These are phyloP conservation scores for Fusarium duplospermum DNA, from an alignment of 2,329 filamentous ascomycete species.

Conservation along the genomic window DNA sequence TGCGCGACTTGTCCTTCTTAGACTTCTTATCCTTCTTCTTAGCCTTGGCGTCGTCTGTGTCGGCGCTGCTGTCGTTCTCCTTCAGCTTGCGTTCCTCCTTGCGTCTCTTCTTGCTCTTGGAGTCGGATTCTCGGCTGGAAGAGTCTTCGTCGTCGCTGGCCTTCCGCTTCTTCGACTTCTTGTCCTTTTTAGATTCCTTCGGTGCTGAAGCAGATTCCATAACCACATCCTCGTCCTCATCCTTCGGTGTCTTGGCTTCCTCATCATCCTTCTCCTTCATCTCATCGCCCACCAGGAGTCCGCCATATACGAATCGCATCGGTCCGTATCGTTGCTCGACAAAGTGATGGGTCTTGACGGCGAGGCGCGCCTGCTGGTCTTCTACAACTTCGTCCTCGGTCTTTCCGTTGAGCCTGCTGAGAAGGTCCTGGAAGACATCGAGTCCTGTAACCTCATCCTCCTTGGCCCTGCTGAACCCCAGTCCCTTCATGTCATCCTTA, in stretches of 20 bases:
- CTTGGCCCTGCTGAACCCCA: conserved; percentile 83
- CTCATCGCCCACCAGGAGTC: conserved; percentile 72
- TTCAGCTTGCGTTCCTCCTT: conserved; percentile 53
- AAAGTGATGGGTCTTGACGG: conserved; percentile 79
- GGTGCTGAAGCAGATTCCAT: conserved; percentile 35
- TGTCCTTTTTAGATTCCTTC: conserved; percentile 53
- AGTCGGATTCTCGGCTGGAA: conserved; percentile 45
- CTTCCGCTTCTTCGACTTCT: conserved; percentile 64
- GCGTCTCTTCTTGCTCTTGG: conserved; percentile 52
- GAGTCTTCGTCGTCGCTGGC: conserved; percentile 51
- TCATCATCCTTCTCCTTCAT: conserved; percentile 55
- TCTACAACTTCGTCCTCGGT: conserved; percentile 77
- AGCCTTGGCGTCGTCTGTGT: conserved; percentile 33
- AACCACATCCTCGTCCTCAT: conserved; percentile 37
- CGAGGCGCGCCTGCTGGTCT: conserved; percentile 75
- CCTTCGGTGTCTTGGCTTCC: conserved; percentile 21
- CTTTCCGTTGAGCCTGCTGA: conserved; percentile 92
- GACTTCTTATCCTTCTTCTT: conserved; percentile 53
- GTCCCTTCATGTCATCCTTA: conserved; percentile 91
- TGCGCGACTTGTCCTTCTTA: conserved; percentile 55
- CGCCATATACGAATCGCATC: conserved; percentile 90
- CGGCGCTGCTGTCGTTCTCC: conserved; percentile 36
- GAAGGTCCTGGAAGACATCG: conserved; percentile 84
- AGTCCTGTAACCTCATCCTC: conserved; percentile 86
- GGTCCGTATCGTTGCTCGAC: conserved; percentile 80